Evolutionary conservation across 2,329 filamentous ascomycete species (phyloP).

Genomic region (Camillea tinctor): DNA sequence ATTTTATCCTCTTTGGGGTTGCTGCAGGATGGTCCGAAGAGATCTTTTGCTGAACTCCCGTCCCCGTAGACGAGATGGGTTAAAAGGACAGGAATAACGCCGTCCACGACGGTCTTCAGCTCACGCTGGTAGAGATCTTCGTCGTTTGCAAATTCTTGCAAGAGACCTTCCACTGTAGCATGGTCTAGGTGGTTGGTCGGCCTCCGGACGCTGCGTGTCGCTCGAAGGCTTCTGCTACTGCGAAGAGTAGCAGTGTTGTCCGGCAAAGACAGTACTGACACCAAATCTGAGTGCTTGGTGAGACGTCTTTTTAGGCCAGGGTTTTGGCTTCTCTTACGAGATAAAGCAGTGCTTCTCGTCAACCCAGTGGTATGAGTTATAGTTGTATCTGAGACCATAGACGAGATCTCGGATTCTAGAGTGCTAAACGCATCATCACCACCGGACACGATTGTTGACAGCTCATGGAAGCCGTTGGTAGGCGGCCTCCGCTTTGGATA

Average conservation of each 20-base stretch:
- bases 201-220: constrained; percentile 75
- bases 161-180: constrained; percentile 71
- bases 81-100: constrained; percentile 89
- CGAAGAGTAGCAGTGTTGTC: constrained; percentile 54
- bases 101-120: constrained; percentile 88
- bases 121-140: constrained; percentile 88
- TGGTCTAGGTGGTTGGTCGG: constrained; percentile 65
- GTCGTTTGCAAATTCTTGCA: constrained; percentile 78
- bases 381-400: constrained; percentile 49
- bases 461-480: constrained; percentile 53
- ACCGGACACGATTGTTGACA: constrained; percentile 58
- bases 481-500: constrained; percentile 41
- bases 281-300: constrained; percentile 89
- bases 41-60: constrained; percentile 59
- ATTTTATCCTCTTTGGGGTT: constrained; percentile 58
- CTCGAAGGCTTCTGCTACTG: constrained; percentile 68
- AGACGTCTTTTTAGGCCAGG: constrained; percentile 68
- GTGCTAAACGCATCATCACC: constrained; percentile 41
- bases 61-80: constrained; percentile 77
- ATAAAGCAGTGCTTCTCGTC: constrained; percentile 46
- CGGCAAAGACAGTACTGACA: constrained; percentile 83
- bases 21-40: constrained; percentile 61
- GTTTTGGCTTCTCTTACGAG: constrained; percentile 47
- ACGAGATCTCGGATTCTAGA: constrained; percentile 49
- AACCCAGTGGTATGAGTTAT: constrained; percentile 52